Evolutionary conservation across 2,329 filamentous ascomycete genomes (phyloP).

Genomic region (Fonsecaea nubica): DNA sequence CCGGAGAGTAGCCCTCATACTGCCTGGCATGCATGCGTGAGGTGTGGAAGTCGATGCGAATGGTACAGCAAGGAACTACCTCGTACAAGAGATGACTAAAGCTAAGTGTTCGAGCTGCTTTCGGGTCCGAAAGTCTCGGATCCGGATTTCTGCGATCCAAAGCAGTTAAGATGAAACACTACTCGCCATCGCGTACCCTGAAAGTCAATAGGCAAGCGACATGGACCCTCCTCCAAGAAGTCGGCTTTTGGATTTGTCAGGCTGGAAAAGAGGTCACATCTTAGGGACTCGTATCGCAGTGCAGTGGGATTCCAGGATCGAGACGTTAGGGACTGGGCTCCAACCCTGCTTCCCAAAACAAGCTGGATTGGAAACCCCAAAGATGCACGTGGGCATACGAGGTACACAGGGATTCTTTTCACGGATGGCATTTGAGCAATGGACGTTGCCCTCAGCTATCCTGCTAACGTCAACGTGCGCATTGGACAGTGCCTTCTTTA

Average conservation of each 20-base stretch:
- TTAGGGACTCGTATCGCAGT: slow-evolving; percentile 30
- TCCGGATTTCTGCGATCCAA: slow-evolving; percentile 59
- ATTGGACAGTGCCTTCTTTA: neutral
- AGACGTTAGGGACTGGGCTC: neutral
- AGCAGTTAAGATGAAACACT: slow-evolving; percentile 64
- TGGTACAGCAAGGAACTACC: no score
- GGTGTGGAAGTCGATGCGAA: slow-evolving; percentile 4
- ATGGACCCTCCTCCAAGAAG: slow-evolving; percentile 75
- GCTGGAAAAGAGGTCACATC: neutral
- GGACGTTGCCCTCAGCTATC: neutral
- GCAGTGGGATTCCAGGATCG: slow-evolving; percentile 14
- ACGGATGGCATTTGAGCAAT: neutral
- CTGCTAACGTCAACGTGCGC: neutral
- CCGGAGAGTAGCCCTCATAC: no score
- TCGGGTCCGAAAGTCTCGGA: slow-evolving; percentile 38
- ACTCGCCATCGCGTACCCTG: slow-evolving; percentile 72
- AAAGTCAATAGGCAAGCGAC: slow-evolving; percentile 76
- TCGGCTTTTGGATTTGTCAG: slow-evolving; percentile 56
- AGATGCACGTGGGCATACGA: neutral
- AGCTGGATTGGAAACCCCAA: neutral
- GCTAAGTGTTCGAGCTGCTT: slow-evolving; percentile 51
- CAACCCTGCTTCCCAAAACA: neutral
- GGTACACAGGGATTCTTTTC: neutral
- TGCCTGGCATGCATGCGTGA: slow-evolving; percentile 29
- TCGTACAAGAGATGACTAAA: no score